phyloP scores from a whole-genome alignment of 495 filamentous ascomycete genomes.

The Trypethelium eluteriae region DNA sequence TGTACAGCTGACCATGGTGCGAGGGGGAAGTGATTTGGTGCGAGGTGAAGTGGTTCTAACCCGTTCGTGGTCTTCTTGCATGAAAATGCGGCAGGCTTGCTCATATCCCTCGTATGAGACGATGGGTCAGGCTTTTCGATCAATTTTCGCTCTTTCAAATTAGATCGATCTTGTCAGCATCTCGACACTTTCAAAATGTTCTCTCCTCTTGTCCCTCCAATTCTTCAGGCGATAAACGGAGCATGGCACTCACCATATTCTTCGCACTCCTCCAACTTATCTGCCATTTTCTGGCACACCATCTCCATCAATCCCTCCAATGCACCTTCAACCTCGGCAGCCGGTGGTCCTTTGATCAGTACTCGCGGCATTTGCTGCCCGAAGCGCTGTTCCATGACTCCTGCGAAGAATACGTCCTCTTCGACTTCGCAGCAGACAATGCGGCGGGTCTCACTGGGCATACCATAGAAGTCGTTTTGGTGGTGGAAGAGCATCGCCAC shows the following conservation, averaged over 20 bases:
- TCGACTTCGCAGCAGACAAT: background rate
- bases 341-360: background rate
- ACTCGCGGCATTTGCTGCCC: background rate
- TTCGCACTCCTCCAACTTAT: background rate
- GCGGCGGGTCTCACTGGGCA: background rate
- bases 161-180: background rate
- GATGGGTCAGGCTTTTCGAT: background rate
- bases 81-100: background rate
- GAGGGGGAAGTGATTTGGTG: background rate
- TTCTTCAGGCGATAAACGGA: background rate
- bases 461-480: background rate
- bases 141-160: background rate
- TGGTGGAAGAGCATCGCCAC: constrained; percentile 5
- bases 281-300: constrained; percentile 1
- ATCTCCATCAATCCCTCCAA: background rate
- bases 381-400: background rate
- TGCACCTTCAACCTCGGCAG: background rate
- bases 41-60: background rate
- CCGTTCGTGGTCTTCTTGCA: background rate
- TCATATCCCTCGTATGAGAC: background rate
- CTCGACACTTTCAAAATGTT: background rate
- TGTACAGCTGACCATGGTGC: background rate
- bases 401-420: background rate
- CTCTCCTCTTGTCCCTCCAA: background rate
- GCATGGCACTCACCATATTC: background rate